phyloP scores from a whole-genome alignment of 257 asterid genomes.

The Solanum tarapatanum region DNA sequence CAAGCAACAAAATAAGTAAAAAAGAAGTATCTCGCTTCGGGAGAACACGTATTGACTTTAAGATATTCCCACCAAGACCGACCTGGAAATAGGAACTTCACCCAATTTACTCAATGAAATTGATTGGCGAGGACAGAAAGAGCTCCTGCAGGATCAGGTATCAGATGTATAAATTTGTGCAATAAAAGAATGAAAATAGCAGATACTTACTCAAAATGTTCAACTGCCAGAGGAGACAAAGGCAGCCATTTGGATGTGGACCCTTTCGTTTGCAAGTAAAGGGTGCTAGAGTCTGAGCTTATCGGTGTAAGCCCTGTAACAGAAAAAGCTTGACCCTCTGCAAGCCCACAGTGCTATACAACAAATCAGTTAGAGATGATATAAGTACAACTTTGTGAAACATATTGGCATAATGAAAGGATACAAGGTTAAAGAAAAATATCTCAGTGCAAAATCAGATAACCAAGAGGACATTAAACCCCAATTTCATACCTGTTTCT shows the following conservation, averaged over 20 bases:
- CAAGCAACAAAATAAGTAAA: slow-evolving; percentile 13
- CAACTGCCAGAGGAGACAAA: slow-evolving; percentile 35
- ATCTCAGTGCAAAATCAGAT: neutral
- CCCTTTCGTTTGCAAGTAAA: slow-evolving; percentile 77
- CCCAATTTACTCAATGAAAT: slow-evolving; percentile 52
- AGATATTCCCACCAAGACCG: slow-evolving; percentile 5
- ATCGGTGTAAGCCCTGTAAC: slow-evolving; percentile 66
- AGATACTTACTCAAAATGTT: slow-evolving; percentile 48
- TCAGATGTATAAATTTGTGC: neutral
- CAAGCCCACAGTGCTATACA: slow-evolving; percentile 49
- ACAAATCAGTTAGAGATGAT: neutral
- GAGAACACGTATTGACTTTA: slow-evolving; percentile 9
- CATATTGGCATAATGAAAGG: neutral
- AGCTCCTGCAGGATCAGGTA: slow-evolving; percentile 42
- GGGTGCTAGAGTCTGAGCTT: slow-evolving; percentile 56
- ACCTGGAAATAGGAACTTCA: slow-evolving; percentile 73
- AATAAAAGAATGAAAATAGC: neutral
- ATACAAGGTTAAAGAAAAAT: neutral
- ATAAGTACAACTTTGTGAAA: neutral
- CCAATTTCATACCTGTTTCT: slow-evolving; percentile 49
- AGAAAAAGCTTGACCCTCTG: slow-evolving; percentile 77
- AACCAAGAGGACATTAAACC: neutral
- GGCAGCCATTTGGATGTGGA: slow-evolving; percentile 59
- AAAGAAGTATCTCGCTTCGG: neutral
- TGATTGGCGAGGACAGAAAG: slow-evolving; percentile 65